Evolutionary conservation across 139 green algal genomes (phyloP), one percentile per base, ranked within the genome.

Genomic region (Zygnema circumcarinatum): DNA sequence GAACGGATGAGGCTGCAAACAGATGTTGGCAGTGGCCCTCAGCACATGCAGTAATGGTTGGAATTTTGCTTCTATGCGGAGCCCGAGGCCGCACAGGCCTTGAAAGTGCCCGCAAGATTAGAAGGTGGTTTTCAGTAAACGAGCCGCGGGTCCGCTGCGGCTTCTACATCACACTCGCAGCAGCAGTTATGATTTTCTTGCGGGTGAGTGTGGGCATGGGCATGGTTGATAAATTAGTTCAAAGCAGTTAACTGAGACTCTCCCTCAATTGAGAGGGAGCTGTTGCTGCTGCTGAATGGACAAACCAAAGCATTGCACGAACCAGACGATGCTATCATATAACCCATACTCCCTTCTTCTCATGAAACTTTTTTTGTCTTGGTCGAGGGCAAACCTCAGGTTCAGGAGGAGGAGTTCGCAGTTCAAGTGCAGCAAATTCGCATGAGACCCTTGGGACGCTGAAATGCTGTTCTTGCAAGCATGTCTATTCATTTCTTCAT

Each of bases 151-250:
- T 78, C 69, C 69, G 69, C 7, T 78, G 69, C 16, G 7, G 69
- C 35, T 78, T 78, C 69, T 78, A 78, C 16, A 41, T 78, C 36
- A 22, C 16, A 25, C 11, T 78, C 3, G 69, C 16, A 11, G 69
- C 69, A 25, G 35, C 69, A 3, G 35, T 78, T 41, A 78, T 78
- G 69, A 39, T 78, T 41, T 78, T 78, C 16, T 41, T 78, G 35
- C 35, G 36, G 69, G 69, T 78, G 69, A 39, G 69, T 25, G 69
- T 62, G 47, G 16, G 16, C 7, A 62, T 62, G n/a, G n/a, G n/a
- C n/a, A n/a, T n/a, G n/a, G n/a, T n/a, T n/a, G n/a, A n/a, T n/a
- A n/a, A n/a, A n/a, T n/a, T n/a, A n/a, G n/a, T 16, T 62, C 47
- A 16, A 62, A 62, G 47, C n/a, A 62, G 47, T 62, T 62, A 7